phyloP scores from a whole-genome alignment of 192 early-diverging fungal species.

The Paraglomus occultum region DNA sequence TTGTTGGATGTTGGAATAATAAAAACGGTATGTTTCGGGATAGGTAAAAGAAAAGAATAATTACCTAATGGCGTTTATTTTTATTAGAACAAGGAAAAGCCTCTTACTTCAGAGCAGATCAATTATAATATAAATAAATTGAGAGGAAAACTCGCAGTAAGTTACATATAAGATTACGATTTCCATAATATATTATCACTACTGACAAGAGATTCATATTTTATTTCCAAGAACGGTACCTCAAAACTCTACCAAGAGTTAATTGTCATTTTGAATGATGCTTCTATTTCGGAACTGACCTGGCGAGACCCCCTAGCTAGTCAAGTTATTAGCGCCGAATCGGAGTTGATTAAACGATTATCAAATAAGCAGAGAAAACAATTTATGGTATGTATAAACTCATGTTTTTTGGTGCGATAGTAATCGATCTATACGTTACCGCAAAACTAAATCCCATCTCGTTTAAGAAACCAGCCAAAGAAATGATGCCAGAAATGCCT shows the following conservation, averaged over 20 bases:
- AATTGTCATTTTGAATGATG: not conserved
- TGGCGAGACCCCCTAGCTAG: conserved; percentile 4
- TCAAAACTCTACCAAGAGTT: not conserved
- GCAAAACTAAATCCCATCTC: not conserved
- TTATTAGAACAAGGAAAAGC: conserved; percentile 1
- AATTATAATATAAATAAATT: conserved; percentile 8
- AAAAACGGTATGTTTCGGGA: conserved; percentile 8
- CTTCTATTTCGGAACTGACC: not conserved
- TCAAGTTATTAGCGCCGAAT: conserved; percentile 8
- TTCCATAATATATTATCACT: not conserved
- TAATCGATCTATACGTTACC: not conserved
- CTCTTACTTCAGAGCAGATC: not conserved
- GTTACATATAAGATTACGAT: not conserved
- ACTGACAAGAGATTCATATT: not conserved
- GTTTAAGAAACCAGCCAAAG: not conserved
- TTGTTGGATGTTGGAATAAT: not conserved
- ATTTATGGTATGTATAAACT: conserved; percentile 11
- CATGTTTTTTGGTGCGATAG: too few relatives aligned
- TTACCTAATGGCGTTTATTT: not conserved
- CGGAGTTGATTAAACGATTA: not conserved
- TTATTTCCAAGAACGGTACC: not conserved
- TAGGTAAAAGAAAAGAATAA: not conserved
- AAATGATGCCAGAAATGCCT: not conserved
- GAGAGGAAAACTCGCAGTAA: conserved; percentile 2
- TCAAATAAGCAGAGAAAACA: not conserved